Conservation (phyloP, 2,329 filamentous ascomycete genomes). For the Magnaporthiopsis incrustans region DNA sequence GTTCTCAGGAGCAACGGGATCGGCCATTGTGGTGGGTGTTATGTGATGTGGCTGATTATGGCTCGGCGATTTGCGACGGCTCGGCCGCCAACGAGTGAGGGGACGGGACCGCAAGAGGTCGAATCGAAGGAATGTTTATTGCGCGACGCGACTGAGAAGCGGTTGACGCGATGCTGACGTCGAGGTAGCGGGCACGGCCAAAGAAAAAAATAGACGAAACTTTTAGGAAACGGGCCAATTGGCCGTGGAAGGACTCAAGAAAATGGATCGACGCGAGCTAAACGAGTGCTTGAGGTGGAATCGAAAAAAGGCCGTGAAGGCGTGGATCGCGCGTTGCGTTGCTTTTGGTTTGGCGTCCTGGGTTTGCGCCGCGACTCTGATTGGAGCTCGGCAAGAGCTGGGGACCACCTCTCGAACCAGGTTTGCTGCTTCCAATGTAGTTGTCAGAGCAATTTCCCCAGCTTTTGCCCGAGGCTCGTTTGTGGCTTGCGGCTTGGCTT, state of each 20-base stretch:
- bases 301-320: no score
- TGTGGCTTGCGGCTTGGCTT: neutral
- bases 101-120: neutral
- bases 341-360: no score
- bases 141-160: neutral
- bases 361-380: no score
- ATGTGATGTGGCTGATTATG: neutral
- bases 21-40: constrained; percentile 15
- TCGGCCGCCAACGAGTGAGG: neutral
- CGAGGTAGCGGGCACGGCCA: neutral
- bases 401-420: no score
- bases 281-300: neutral
- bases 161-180: neutral
- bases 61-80: neutral
- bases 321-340: no score
- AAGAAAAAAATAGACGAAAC: neutral
- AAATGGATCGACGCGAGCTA: neutral
- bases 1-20: constrained; percentile 19
- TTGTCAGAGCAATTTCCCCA: no score
- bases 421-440: no score
- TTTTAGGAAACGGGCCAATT: neutral
- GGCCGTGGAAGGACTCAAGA: no score
- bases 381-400: no score
- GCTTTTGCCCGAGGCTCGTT: neutral
- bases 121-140: neutral